Percentiles rank a stretch among this genome's conserved stretches.
Evolutionary conservation across 495 filamentous ascomycete genomes (phyloP).

Genomic region (Halenospora varia): DNA sequence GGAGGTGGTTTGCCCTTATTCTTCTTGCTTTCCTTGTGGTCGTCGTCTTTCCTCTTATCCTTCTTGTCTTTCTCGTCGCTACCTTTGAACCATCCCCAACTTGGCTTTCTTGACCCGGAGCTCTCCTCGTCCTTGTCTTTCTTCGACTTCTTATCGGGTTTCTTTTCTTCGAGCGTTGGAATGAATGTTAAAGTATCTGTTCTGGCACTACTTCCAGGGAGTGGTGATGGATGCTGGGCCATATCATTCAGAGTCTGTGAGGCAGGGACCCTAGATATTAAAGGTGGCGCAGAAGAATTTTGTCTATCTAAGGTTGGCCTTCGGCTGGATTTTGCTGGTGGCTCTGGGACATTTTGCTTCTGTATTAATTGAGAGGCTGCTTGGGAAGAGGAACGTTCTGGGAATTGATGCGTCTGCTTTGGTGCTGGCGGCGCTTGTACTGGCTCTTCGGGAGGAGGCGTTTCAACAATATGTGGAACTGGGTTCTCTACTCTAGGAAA

Average conservation of each 20-base stretch:
- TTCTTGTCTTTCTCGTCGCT: slow-evolving; percentile 59
- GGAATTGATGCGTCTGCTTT: slow-evolving; percentile 27
- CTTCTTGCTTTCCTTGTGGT: slow-evolving; percentile 53
- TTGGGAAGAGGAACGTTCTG: slow-evolving; percentile 56
- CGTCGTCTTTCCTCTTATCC: slow-evolving; percentile 46
- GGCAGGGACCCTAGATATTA: slow-evolving; percentile 7
- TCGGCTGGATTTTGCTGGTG: slow-evolving; percentile 45
- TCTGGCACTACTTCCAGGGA: slow-evolving; percentile 66
- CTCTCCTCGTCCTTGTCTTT: slow-evolving; percentile 53
- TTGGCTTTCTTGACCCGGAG: slow-evolving; percentile 61
- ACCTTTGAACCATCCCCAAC: slow-evolving; percentile 61
- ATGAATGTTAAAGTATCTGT: slow-evolving; percentile 83
- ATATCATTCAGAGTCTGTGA: slow-evolving; percentile 56
- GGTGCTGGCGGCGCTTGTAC: slow-evolving; percentile 6
- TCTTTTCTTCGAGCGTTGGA: slow-evolving; percentile 72
- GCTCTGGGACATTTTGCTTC: slow-evolving; percentile 30
- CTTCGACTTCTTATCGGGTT: slow-evolving; percentile 59
- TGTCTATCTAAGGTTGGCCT: slow-evolving; percentile 37
- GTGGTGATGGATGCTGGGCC: slow-evolving; percentile 52
- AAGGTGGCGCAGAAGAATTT: slow-evolving; percentile 9
- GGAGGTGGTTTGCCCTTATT: slow-evolving; percentile 47
- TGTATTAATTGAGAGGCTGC: slow-evolving; percentile 29
- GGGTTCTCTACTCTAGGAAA: slow-evolving; percentile 28
- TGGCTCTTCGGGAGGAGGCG: slow-evolving; percentile 47
- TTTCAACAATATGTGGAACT: slow-evolving; percentile 68